A percentile compares a stretch with the other conserved stretches of the same genome.
These are phyloP conservation scores for Solanum habrochaites DNA, from an alignment of 257 asterid species.

Conservation along the genomic window DNA sequence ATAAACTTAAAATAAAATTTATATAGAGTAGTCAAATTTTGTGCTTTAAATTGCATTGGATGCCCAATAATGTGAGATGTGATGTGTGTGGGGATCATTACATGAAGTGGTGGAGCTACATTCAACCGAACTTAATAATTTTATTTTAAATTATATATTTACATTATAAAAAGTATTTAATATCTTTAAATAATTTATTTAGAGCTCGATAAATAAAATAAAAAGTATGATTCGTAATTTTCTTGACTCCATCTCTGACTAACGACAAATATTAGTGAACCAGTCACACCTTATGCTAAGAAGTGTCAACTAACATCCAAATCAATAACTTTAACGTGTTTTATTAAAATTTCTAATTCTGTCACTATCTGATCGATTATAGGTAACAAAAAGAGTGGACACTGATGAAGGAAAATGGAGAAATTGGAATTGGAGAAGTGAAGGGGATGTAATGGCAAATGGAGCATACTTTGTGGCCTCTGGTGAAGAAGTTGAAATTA, in stretches of 20 bases:
- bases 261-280: not conserved
- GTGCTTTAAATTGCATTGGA: not conserved
- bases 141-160: not conserved
- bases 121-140: not conserved
- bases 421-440: constrained; percentile 59
- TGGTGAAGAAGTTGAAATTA: constrained; percentile 39
- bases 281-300: no score
- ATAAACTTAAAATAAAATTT: not conserved
- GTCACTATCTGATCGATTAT: not conserved
- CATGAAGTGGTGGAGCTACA: not conserved
- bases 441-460: constrained; percentile 47
- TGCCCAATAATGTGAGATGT: not conserved
- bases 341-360: not conserved
- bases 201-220: not conserved
- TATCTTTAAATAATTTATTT: not conserved
- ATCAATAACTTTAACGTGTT: not conserved
- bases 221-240: not conserved
- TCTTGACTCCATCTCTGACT: not conserved
- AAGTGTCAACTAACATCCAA: not conserved
- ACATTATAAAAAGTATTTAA: not conserved
- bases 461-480: constrained; percentile 59
- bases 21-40: not conserved
- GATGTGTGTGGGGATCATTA: not conserved
- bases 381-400: constrained; percentile 49
- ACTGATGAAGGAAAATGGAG: constrained; percentile 31